phyloP scores from a whole-genome alignment of 2,329 filamentous ascomycete species.

The Cercospora zeina region DNA sequence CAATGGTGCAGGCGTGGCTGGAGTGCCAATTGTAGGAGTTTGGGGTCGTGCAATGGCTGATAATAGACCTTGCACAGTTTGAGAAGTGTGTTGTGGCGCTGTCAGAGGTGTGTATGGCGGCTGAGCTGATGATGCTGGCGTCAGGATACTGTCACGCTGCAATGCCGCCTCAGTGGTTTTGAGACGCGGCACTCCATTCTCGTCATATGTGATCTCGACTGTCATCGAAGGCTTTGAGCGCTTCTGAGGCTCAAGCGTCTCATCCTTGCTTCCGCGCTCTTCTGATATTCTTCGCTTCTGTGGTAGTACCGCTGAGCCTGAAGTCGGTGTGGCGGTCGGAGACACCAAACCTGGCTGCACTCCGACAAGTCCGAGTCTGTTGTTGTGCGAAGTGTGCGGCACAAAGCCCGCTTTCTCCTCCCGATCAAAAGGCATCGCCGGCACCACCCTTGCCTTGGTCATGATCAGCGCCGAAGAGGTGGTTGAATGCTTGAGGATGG shows the following conservation, averaged over 20 bases:
- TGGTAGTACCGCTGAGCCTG: background rate
- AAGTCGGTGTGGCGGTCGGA: background rate
- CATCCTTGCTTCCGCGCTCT: background rate
- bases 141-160: background rate
- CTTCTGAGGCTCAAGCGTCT: background rate
- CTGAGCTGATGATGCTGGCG: background rate
- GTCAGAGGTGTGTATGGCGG: background rate
- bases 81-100: background rate
- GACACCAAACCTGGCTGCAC: background rate
- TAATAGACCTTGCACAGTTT: background rate
- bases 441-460: slow-evolving; percentile 16
- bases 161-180: slow-evolving; percentile 8
- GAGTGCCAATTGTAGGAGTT: background rate
- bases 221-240: slow-evolving; percentile 23
- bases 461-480: slow-evolving; percentile 29
- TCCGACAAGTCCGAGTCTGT: background rate
- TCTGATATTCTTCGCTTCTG: slow-evolving; percentile 2
- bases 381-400: too few relatives aligned
- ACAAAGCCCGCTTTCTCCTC: too few relatives aligned
- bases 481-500: slow-evolving; percentile 22
- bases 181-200: slow-evolving; percentile 27
- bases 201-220: slow-evolving; percentile 32
- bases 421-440: background rate
- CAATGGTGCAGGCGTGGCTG: background rate
- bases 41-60: background rate